Evolutionary conservation across 805 yeast species (phyloP), one percentile per base, ranked within the genome.

Genomic region (Ascoidea tarda): DNA sequence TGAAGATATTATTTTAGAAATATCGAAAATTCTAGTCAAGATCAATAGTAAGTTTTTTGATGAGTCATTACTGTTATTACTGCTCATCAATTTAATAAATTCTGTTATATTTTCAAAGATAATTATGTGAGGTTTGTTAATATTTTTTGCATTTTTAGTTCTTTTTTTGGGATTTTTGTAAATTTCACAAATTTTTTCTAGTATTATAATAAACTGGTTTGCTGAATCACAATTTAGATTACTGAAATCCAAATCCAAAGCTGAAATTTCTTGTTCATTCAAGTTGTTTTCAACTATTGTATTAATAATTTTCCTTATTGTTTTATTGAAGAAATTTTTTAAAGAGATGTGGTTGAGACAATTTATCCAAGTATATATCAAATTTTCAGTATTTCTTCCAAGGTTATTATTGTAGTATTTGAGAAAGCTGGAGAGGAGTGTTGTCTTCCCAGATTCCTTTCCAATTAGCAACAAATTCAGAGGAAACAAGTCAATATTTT

Each of bases 51-150:
- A 21, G 6, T 50, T 38, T 16, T 16, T 33, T 14, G 49, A 46
- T 38, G 45, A 12, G 32, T 46, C 5, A 49, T 32, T 38, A 38
- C 14, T 38, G 2, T 38, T 4, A 38, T 38, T 38, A 38, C 44
- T 38, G 12, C 46, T 46, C 3, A 50, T 52, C 28, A 51, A 50
- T 6, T 51, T 50, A 6, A 33, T 38, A n/a, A 55, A 21, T 5
- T 47, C 16, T n/a, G 46, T 28, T 33, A 52, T 32, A 21, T 55
- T 32, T 33, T 53, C 54, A 33, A 52, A 52, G n/a, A 48, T n/a
- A 6, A 49, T 16, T 21, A 49, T 51, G 6, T 42, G 33, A 4
- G 12, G 32, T 12, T 32, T 50, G 6, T 31, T 45, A 16, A 16
- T 46, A 21, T 42, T 16, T 42, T 21, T 21, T 21, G 28, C 28